Evolutionary conservation across 1,284 basidiomycete species (phyloP).

Genomic region (Bjerkandera adusta): DNA sequence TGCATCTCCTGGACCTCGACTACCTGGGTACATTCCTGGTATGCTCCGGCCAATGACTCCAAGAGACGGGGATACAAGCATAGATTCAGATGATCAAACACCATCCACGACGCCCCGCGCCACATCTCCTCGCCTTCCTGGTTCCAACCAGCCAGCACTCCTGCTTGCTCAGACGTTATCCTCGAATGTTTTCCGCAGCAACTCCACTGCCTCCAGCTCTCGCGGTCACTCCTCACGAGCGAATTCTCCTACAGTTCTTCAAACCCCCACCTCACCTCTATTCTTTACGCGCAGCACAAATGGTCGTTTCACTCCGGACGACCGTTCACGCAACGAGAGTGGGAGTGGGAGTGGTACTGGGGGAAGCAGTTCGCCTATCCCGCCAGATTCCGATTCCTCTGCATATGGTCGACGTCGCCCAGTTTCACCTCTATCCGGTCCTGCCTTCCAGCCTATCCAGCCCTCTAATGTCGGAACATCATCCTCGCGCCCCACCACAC

Average conservation of each 20-base stretch:
- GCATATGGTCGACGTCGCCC: slow-evolving; percentile 56
- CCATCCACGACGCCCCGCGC: slow-evolving; percentile 81
- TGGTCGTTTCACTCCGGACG: slow-evolving; percentile 60
- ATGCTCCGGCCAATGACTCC: slow-evolving; percentile 87
- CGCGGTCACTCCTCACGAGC: slow-evolving; percentile 38
- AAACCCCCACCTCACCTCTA: slow-evolving; percentile 39
- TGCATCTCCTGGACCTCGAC: slow-evolving; percentile 55
- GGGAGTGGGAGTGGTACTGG: slow-evolving; percentile 27
- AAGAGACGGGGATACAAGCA: slow-evolving; percentile 56
- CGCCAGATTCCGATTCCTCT: slow-evolving; percentile 46
- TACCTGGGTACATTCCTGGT: slow-evolving; percentile 83
- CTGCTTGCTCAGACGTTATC: slow-evolving; percentile 31
- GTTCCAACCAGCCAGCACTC: slow-evolving; percentile 29
- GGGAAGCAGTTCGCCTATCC: slow-evolving; percentile 21
- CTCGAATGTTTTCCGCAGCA: slow-evolving; percentile 43
- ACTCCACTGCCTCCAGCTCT: slow-evolving; percentile 52
- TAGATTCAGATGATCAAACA: slow-evolving; percentile 64
- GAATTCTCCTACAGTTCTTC: slow-evolving; percentile 19
- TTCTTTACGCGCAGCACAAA: slow-evolving; percentile 60
- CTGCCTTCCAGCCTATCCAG: slow-evolving; percentile 56
- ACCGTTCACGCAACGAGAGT: slow-evolving; percentile 19
- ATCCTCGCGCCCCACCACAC: slow-evolving; percentile 65
- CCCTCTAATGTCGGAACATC: slow-evolving; percentile 6
- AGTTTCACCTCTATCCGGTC: slow-evolving; percentile 60
- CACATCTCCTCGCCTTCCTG: slow-evolving; percentile 51